Evolutionary conservation across 192 early-diverging fungal species (phyloP).

Genomic region (Coemansia sp.): DNA sequence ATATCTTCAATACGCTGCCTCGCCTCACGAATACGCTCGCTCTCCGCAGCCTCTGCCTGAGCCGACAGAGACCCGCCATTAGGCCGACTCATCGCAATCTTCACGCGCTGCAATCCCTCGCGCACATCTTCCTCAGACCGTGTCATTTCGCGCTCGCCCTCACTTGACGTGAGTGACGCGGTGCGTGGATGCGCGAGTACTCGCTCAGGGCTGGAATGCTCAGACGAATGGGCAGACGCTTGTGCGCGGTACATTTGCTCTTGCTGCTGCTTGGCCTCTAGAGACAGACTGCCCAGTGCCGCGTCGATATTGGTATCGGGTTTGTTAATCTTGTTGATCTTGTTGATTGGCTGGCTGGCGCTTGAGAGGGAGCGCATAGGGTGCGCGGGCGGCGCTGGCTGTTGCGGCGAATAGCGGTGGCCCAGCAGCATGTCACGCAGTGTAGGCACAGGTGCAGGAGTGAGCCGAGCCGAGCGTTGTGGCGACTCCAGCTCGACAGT

Average conservation of each 20-base stretch:
- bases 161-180: slow-evolving; percentile 21
- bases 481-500: neutral
- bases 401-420: slow-evolving; percentile 24
- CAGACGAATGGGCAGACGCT: slow-evolving; percentile 22
- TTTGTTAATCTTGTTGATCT: neutral
- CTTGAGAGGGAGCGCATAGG: slow-evolving; percentile 12
- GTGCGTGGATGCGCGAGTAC: slow-evolving; percentile 14
- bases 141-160: slow-evolving; percentile 28
- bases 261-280: slow-evolving; percentile 27
- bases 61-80: neutral
- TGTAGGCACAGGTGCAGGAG: slow-evolving; percentile 34
- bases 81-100: slow-evolving; percentile 20
- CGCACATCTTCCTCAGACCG: slow-evolving; percentile 43
- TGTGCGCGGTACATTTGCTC: slow-evolving; percentile 2
- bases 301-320: slow-evolving; percentile 13
- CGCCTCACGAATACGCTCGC: slow-evolving; percentile 14
- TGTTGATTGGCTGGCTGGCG: slow-evolving; percentile 5
- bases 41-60: neutral
- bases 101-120: slow-evolving; percentile 38
- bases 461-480: slow-evolving; percentile 10
- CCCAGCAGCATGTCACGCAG: slow-evolving; percentile 48
- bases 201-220: slow-evolving; percentile 27
- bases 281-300: slow-evolving; percentile 20
- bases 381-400: slow-evolving; percentile 12
- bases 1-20: slow-evolving; percentile 17